A percentile compares a stretch with the other conserved stretches of the same genome.
Conservation (phyloP, 441 rosid species). For the Hypseocharis bilobata region DNA sequence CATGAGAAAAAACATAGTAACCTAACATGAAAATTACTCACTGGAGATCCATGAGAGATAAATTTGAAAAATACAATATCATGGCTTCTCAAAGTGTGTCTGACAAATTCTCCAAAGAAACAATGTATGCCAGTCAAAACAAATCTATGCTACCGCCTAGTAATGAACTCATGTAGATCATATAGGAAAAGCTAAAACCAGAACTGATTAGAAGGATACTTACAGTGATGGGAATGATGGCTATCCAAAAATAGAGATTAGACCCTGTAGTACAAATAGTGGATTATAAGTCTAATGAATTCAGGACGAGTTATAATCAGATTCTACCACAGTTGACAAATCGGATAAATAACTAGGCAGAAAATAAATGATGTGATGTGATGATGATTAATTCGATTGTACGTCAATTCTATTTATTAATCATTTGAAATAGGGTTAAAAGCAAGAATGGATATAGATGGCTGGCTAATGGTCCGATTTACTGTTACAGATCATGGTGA, state of each 20-base stretch:
- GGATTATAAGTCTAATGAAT: conserved; percentile 10
- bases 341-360: conserved; percentile 4
- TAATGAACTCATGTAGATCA: conserved; percentile 3
- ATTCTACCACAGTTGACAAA: neutral
- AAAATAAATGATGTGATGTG: conserved; percentile 10
- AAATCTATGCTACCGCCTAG: neutral
- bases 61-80: too few relatives aligned
- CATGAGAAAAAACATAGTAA: conserved; percentile 15
- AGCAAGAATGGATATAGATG: too few relatives aligned
- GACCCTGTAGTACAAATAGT: conserved; percentile 47
- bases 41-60: neutral
- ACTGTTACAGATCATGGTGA: too few relatives aligned
- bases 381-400: too few relatives aligned
- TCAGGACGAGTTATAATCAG: conserved; percentile 3
- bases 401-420: too few relatives aligned
- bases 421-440: too few relatives aligned
- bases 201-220: conserved; percentile 26
- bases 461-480: too few relatives aligned
- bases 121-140: neutral
- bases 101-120: too few relatives aligned
- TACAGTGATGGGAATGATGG: conserved; percentile 71
- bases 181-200: neutral
- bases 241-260: conserved; percentile 93
- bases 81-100: neutral
- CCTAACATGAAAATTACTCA: conserved; percentile 5